Conservation (phyloP, 2,329 filamentous ascomycete species). For the Monilinia vaccinii-corymbosi region DNA sequence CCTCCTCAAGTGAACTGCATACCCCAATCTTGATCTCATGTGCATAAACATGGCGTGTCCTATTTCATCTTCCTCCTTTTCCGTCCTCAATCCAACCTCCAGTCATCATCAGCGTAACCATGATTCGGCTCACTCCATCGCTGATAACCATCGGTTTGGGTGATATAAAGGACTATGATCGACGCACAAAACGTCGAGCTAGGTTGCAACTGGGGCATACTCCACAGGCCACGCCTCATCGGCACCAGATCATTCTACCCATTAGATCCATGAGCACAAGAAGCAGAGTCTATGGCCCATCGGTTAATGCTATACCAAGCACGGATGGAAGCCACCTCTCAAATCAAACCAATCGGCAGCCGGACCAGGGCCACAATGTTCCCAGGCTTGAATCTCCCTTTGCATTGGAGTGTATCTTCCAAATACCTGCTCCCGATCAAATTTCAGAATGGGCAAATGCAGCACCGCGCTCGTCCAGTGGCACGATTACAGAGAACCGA, state of each 20-base stretch:
- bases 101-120: slow-evolving; percentile 5
- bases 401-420: not conserved
- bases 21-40: not conserved
- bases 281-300: not conserved
- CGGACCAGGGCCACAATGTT: not conserved
- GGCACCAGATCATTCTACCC: not conserved
- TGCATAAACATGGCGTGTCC: not conserved
- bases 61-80: not conserved
- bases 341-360: not conserved
- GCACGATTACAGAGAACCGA: not conserved
- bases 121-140: slow-evolving; percentile 25
- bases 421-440: not conserved
- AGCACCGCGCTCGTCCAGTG: not conserved
- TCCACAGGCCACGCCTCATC: not conserved
- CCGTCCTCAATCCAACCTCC: not conserved
- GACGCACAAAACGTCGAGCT: slow-evolving; percentile 11
- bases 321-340: slow-evolving; percentile 5
- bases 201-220: not conserved
- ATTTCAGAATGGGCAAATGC: not conserved
- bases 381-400: not conserved
- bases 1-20: not conserved
- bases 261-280: not conserved
- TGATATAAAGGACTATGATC: slow-evolving; percentile 23
- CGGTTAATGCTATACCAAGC: not conserved
- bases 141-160: slow-evolving; percentile 19